These are phyloP conservation scores for Cetraspora pellucida DNA, from an alignment of 192 early-diverging fungal genomes.

Conservation along the genomic window DNA sequence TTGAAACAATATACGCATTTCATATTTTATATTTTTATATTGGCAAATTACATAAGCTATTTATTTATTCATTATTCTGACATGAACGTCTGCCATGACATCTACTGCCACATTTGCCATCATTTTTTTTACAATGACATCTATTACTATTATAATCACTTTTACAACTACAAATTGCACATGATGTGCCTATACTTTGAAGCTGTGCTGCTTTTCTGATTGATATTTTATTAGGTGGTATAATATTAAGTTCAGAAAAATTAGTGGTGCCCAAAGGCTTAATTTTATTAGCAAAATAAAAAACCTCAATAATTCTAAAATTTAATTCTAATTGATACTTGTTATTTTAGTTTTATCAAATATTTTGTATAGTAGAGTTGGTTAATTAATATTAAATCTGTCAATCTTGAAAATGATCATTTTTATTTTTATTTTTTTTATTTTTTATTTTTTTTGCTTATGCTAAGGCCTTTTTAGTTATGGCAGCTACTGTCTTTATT, in stretches of 20 bases:
- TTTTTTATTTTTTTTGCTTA: too few species aligned
- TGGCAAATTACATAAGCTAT: too few species aligned
- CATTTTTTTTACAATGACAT: neutral
- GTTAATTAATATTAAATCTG: neutral
- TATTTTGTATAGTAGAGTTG: neutral
- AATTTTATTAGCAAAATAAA: neutral
- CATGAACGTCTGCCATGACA: neutral
- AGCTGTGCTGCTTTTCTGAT: neutral
- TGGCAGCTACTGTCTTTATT: too few species aligned
- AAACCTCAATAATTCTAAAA: neutral
- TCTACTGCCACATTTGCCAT: neutral
- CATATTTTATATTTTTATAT: too few species aligned
- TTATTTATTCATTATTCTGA: neutral
- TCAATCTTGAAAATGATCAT: neutral
- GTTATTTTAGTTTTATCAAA: neutral
- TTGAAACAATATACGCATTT: too few species aligned
- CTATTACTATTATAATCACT: too few species aligned
- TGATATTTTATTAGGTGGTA: neutral
- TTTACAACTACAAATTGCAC: neutral
- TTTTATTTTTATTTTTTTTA: too few species aligned
- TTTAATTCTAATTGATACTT: neutral
- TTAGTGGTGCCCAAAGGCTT: neutral
- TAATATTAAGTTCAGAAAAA: neutral
- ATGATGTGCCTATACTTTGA: neutral
- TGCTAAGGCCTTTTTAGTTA: too few species aligned